These are phyloP conservation scores for Candida xiaguanensis DNA, from an alignment of 805 yeast species.

Conservation along the genomic window DNA sequence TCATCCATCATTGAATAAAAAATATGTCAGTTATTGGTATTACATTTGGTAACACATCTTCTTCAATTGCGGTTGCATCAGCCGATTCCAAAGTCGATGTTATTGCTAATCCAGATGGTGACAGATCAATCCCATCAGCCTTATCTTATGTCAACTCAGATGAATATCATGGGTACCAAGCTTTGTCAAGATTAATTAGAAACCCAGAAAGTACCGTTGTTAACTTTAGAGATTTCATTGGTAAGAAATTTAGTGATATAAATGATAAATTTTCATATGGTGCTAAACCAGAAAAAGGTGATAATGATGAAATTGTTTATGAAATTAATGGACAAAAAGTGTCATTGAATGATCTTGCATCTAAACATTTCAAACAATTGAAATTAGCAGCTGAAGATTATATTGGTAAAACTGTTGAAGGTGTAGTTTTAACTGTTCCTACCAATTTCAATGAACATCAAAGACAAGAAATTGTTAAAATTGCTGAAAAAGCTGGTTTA, in stretches of 20 bases:
- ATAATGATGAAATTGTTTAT: constrained; percentile 67
- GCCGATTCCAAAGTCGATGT: constrained; percentile 92
- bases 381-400: constrained; percentile 90
- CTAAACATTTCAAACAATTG: constrained; percentile 79
- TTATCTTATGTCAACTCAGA: constrained; percentile 90
- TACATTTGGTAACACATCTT: constrained; percentile 93
- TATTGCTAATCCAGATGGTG: constrained; percentile 99
- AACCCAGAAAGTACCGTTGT: constrained; percentile 82
- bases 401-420: constrained; percentile 75
- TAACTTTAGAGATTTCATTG: constrained; percentile 92
- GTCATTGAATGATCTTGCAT: constrained; percentile 58
- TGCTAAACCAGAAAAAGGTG: constrained; percentile 54
- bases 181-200: constrained; percentile 86
- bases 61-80: constrained; percentile 86
- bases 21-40: constrained; percentile 74
- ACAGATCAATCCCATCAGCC: constrained; percentile 91
- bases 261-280: constrained; percentile 59
- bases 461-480: constrained; percentile 55
- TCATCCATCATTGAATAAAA: constrained; percentile 2
- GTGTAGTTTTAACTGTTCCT: constrained; percentile 87
- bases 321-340: constrained; percentile 47
- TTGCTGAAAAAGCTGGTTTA: constrained; percentile 70
- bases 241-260: constrained; percentile 65
- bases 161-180: constrained; percentile 97
- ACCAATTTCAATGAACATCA: constrained; percentile 79